Evolutionary conservation across 441 rosid genomes (phyloP), one percentile per base, ranked within the genome.

Genomic region (Populus tomentosa): DNA sequence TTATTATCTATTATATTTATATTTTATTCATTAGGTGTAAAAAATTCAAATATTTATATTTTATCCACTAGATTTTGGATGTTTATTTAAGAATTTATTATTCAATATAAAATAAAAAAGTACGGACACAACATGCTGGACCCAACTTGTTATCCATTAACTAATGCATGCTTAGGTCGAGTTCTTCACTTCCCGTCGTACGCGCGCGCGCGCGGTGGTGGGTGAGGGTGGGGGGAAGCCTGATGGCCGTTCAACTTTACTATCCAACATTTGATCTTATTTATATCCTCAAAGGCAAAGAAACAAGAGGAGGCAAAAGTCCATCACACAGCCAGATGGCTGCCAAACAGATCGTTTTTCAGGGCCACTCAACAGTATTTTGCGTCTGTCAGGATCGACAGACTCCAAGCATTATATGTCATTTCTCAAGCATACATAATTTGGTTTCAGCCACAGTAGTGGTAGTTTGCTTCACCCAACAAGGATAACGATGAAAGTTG

Each of bases 371-470:
- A 76, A 82, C 79, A 85, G 85, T 82, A 74, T 84, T 73, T 82
- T 73, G 67, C 68, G 80, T 30, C 81, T 66, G 78, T 67, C 75
- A 5, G 65, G 56, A 33, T 59, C 9, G 84, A 75, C 84, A 67
- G 75, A 79, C 84, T 76, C 81, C 86, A 80, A 84, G 78, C 87
- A 77, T 72, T 77, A 84, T 78, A 78, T 69, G 82, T 82, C 81
- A 78, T 85, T 76, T 83, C 78, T 77, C 90, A 86, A 81, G 83
- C 89, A 86, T 81, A 87, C 83, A 86, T 73, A 84, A 70, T 77
- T 80, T 78, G 56, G 85, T 75, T 78, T 74, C 82, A 78, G 75
- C 79, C 83, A 79, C 68, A 80, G 84, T 64, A 81, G 53, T 59
- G 68, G 78, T 53, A 77, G 88, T 84, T 85, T 83, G 80, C 78